Conservation (phyloP, 495 filamentous ascomycete species). For the Polyplosphaeria fusca region DNA sequence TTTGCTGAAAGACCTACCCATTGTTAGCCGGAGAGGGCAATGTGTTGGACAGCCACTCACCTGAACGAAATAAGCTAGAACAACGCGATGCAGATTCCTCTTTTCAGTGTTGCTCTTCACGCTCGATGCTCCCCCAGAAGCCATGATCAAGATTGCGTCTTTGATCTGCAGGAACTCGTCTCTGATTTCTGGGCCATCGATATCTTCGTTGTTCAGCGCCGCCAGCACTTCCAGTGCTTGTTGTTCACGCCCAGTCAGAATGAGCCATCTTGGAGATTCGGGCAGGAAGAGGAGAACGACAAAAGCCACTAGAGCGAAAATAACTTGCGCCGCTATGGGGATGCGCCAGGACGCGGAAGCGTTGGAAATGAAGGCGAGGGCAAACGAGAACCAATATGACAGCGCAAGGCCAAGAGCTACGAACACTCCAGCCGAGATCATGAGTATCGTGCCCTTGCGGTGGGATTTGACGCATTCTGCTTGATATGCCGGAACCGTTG, state of each 20-base stretch:
- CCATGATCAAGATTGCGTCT: slow-evolving; percentile 69
- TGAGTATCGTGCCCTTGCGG: slow-evolving; percentile 70
- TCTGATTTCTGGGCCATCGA: slow-evolving; percentile 54
- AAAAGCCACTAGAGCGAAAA: slow-evolving; percentile 62
- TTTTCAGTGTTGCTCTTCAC: slow-evolving; percentile 70
- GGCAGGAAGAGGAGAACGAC: slow-evolving; percentile 62
- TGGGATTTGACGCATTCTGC: slow-evolving; percentile 74
- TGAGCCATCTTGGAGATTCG: slow-evolving; percentile 73
- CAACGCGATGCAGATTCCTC: slow-evolving; percentile 67
- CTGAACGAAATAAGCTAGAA: slow-evolving; percentile 55
- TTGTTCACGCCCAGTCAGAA: slow-evolving; percentile 63
- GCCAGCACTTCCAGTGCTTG: slow-evolving; percentile 63
- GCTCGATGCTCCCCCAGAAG: slow-evolving; percentile 57
- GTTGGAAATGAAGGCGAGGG: slow-evolving; percentile 55
- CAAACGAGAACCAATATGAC: slow-evolving; percentile 75
- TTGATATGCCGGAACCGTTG: slow-evolving; percentile 67
- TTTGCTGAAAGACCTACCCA: slow-evolving; percentile 76
- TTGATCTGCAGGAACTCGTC: slow-evolving; percentile 70
- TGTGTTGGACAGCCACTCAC: too few relatives aligned
- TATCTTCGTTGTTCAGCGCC: slow-evolving; percentile 54
- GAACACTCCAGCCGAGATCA: slow-evolving; percentile 67
- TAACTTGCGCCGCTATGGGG: slow-evolving; percentile 68
- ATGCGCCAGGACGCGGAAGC: slow-evolving; percentile 69
- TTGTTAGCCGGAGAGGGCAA: too few relatives aligned
- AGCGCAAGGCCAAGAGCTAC: slow-evolving; percentile 71